These are phyloP conservation scores for Diplodia corticola DNA, from an alignment of 2,329 filamentous ascomycete genomes.

Conservation along the genomic window DNA sequence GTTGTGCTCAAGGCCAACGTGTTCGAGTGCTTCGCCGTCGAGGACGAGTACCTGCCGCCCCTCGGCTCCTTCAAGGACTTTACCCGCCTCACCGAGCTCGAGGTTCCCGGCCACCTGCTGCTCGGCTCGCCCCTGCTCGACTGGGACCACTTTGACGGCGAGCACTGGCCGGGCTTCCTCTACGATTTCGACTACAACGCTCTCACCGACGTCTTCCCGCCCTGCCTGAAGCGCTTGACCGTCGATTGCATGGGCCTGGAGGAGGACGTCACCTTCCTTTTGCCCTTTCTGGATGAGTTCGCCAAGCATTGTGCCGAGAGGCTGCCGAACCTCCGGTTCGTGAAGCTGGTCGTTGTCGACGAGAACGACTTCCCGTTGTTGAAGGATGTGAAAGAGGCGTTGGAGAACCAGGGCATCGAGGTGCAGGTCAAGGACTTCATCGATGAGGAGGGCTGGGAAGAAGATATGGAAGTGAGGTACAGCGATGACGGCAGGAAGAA, in stretches of 20 bases:
- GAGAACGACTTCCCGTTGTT: not conserved
- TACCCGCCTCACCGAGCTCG: not conserved
- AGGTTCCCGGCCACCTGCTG: slow-evolving; percentile 1
- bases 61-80: slow-evolving; percentile 9
- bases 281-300: not conserved
- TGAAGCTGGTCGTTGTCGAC: slow-evolving; percentile 4
- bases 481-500: not conserved
- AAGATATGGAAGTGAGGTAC: not conserved
- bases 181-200: not conserved
- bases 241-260: slow-evolving; percentile 10
- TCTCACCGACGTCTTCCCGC: slow-evolving; percentile 1
- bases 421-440: slow-evolving; percentile 12
- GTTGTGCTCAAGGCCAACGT: slow-evolving; percentile 14
- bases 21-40: slow-evolving; percentile 8
- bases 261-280: slow-evolving; percentile 2
- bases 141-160: slow-evolving; percentile 8
- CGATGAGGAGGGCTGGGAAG: slow-evolving; percentile 8
- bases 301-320: not conserved
- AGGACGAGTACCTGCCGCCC: slow-evolving; percentile 6
- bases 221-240: not conserved
- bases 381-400: not conserved
- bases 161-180: slow-evolving; percentile 1
- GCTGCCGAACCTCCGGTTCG: not conserved
- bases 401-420: not conserved
- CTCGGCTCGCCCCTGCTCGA: slow-evolving; percentile 15